Percentiles rank a stretch among this genome's conserved stretches.
Evolutionary conservation across 2,329 filamentous ascomycete species (phyloP).

Genomic region (Pseudogymnoascus sp.): DNA sequence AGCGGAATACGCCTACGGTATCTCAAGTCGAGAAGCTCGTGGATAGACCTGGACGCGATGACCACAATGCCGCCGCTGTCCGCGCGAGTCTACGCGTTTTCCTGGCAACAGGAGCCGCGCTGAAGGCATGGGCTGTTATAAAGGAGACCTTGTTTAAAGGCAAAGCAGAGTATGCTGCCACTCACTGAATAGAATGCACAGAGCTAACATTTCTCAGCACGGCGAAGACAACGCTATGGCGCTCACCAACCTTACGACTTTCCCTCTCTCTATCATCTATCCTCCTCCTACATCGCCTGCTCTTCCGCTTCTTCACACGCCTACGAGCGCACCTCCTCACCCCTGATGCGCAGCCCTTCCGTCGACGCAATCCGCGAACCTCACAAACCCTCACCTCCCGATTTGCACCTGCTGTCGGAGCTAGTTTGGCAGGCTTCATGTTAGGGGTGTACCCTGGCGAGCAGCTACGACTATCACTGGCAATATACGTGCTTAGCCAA

Average conservation of each 20-base stretch:
- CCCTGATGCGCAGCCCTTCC: constrained; percentile 73
- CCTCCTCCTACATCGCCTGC: constrained; percentile 77
- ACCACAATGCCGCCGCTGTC: constrained; percentile 64
- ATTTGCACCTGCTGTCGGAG: constrained; percentile 83
- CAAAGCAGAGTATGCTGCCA: constrained; percentile 22
- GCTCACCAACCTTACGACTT: constrained; percentile 65
- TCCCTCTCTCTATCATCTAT: constrained; percentile 79
- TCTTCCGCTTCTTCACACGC: constrained; percentile 82
- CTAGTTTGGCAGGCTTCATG: constrained; percentile 76
- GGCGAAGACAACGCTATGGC: constrained; percentile 49
- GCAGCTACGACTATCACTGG: constrained; percentile 68
- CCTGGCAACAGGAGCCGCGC: constrained; percentile 51
- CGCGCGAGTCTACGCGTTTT: constrained; percentile 67
- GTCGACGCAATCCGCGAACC: constrained; percentile 72
- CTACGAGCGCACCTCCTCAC: constrained; percentile 72
- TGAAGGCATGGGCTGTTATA: constrained; percentile 56
- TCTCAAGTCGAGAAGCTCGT: constrained; percentile 43
- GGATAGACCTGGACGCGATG: constrained; percentile 40
- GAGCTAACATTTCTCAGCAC: constrained; percentile 14
- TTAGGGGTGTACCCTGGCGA: constrained; percentile 66
- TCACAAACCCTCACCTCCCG: constrained; percentile 69
- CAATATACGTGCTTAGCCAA: constrained; percentile 74
- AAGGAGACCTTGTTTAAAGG: constrained; percentile 40
- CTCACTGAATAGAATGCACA: background rate
- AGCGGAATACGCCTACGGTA: constrained; percentile 48